These are phyloP conservation scores for Cladobotryum mycophilum DNA, from an alignment of 2,329 filamentous ascomycete species.

Conservation along the genomic window DNA sequence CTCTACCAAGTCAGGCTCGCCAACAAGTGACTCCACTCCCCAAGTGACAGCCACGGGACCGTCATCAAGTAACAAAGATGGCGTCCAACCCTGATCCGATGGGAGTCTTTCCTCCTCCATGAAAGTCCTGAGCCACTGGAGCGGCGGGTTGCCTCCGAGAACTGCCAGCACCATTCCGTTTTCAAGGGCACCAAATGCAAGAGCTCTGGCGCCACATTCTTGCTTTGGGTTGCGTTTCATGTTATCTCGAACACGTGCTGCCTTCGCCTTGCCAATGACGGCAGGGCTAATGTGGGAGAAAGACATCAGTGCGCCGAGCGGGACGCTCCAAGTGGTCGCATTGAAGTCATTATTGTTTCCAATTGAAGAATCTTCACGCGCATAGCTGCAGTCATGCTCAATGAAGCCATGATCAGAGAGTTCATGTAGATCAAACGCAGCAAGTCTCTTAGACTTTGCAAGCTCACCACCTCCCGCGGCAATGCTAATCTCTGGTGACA, in stretches of 20 bases:
- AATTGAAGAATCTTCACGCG: background rate
- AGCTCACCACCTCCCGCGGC: background rate
- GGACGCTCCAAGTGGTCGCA: constrained; percentile 1
- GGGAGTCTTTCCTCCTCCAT: constrained; percentile 5
- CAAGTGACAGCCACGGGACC: background rate
- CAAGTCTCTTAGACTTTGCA: constrained; percentile 1
- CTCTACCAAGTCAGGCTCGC: too few species aligned
- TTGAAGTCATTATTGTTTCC: constrained; percentile 6
- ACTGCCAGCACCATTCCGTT: background rate
- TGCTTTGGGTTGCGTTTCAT: constrained; percentile 1
- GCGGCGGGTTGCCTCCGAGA: background rate
- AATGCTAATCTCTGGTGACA: background rate
- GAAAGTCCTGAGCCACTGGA: constrained; percentile 1
- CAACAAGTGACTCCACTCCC: too few species aligned
- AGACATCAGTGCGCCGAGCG: background rate
- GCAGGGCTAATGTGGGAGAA: background rate
- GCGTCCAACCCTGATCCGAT: background rate
- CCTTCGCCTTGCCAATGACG: background rate
- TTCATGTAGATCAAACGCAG: constrained; percentile 2
- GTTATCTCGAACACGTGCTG: background rate
- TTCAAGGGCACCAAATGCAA: constrained; percentile 1
- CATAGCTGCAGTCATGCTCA: constrained; percentile 3
- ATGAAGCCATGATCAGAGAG: constrained; percentile 2
- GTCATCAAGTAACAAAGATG: background rate
- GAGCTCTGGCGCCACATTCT: constrained; percentile 4